Percentiles rank a stretch among this genome's conserved stretches.
Conservation (phyloP, 495 filamentous ascomycete species). For the Penicillium egyptiacum region DNA sequence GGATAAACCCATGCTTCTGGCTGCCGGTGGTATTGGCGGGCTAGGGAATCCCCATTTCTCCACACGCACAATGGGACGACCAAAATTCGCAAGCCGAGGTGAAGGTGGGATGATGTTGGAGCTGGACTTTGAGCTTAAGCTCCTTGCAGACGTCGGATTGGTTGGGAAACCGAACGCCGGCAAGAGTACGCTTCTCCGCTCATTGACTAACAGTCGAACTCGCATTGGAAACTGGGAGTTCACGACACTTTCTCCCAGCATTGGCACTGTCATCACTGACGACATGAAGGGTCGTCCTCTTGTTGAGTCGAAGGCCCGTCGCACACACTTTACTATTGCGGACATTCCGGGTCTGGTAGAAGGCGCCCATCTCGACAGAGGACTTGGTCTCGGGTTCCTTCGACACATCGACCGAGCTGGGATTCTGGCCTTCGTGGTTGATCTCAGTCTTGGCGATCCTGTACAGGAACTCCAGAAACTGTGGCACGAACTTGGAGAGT, state of each 20-base stretch:
- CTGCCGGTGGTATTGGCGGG: conserved; percentile 83
- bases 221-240: conserved; percentile 96
- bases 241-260: conserved; percentile 89
- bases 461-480: conserved; percentile 73
- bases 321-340: conserved; percentile 86
- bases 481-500: conserved; percentile 86
- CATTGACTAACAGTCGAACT: conserved; percentile 79
- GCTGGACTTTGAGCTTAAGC: conserved; percentile 87
- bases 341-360: conserved; percentile 93
- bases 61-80: conserved; percentile 63
- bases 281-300: conserved; percentile 69
- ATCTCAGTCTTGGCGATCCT: conserved; percentile 77
- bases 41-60: conserved; percentile 93
- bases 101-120: conserved; percentile 73
- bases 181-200: conserved; percentile 88
- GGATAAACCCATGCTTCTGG: conserved; percentile 81
- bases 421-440: conserved; percentile 90
- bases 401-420: conserved; percentile 92
- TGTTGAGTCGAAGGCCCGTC: conserved; percentile 40
- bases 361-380: conserved; percentile 88
- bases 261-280: conserved; percentile 92
- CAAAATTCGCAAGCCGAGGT: conserved; percentile 85
- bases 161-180: conserved; percentile 96
- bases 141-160: conserved; percentile 90
- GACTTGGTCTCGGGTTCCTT: conserved; percentile 86